Percentiles rank a stretch among this genome's conserved stretches.
phyloP scores from a whole-genome alignment of 768 basidiomycete genomes.

The Lentinula lateritia region DNA sequence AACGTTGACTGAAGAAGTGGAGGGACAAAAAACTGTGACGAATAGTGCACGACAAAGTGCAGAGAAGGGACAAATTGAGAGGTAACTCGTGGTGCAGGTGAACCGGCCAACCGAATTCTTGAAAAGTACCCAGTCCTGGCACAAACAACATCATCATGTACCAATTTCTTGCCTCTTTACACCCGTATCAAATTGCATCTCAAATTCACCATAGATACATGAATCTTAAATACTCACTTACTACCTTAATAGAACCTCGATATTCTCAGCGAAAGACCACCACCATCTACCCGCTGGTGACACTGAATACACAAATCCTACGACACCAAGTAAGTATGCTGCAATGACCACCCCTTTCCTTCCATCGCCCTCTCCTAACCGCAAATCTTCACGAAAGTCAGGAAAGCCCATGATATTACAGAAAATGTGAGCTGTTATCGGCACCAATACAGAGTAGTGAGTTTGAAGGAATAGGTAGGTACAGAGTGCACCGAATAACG shows the following conservation, averaged over 20 bases:
- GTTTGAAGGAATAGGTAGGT: conserved; percentile 75
- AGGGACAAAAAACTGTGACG: neutral
- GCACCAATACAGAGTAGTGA: conserved; percentile 64
- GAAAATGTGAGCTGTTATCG: conserved; percentile 78
- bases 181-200: too few species aligned
- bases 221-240: too few species aligned
- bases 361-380: neutral
- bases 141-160: too few species aligned
- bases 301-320: conserved; percentile 1
- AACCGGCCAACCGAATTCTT: too few species aligned
- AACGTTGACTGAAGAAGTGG: neutral
- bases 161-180: too few species aligned
- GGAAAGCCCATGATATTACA: conserved; percentile 97
- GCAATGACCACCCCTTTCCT: neutral
- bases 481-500: conserved; percentile 85
- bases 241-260: too few species aligned
- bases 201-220: too few species aligned
- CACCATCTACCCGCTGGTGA: neutral
- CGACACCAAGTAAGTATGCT: neutral
- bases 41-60: conserved; percentile 2
- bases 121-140: too few species aligned
- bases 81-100: neutral
- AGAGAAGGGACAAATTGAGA: neutral
- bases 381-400: neutral
- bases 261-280: neutral